phyloP scores from a whole-genome alignment of 495 filamentous ascomycete species.

The Polyplosphaeria fusca region DNA sequence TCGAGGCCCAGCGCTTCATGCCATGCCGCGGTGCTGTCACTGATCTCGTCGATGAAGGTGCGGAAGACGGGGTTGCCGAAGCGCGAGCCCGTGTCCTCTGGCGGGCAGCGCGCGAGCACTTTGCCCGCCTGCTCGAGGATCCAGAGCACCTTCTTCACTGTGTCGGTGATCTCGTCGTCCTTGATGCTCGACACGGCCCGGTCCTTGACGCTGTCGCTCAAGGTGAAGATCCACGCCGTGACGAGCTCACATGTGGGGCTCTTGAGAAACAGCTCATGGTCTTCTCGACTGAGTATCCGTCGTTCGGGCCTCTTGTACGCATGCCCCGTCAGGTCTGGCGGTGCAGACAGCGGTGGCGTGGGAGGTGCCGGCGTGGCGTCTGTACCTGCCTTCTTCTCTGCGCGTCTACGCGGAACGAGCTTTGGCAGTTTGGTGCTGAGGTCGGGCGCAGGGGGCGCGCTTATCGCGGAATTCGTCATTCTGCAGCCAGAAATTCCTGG shows the following conservation, averaged over 20 bases:
- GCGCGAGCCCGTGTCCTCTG: conserved; percentile 79
- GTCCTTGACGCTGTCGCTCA: conserved; percentile 79
- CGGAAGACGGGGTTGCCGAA: conserved; percentile 95
- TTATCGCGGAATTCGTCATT: neutral
- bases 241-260: conserved; percentile 78
- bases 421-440: conserved; percentile 11
- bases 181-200: conserved; percentile 65
- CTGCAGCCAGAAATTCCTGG: no score
- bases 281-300: conserved; percentile 72
- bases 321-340: conserved; percentile 60
- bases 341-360: conserved; percentile 68
- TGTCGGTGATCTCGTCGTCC: conserved; percentile 51
- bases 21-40: conserved; percentile 52
- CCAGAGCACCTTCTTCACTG: conserved; percentile 61
- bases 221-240: conserved; percentile 76
- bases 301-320: conserved; percentile 64
- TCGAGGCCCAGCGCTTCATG: conserved; percentile 46
- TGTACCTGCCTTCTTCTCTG: neutral
- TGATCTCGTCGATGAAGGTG: conserved; percentile 71
- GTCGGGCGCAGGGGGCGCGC: neutral
- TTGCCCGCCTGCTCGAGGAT: conserved; percentile 67
- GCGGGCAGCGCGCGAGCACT: conserved; percentile 64
- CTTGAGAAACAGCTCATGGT: conserved; percentile 76
- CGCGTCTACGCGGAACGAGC: conserved; percentile 25
- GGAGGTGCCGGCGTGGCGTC: conserved; percentile 48